Evolutionary conservation across 108 stramenopile species (phyloP), one percentile per base, ranked within the genome.

Genomic region (Pinguiococcus pyrenoidosus): DNA sequence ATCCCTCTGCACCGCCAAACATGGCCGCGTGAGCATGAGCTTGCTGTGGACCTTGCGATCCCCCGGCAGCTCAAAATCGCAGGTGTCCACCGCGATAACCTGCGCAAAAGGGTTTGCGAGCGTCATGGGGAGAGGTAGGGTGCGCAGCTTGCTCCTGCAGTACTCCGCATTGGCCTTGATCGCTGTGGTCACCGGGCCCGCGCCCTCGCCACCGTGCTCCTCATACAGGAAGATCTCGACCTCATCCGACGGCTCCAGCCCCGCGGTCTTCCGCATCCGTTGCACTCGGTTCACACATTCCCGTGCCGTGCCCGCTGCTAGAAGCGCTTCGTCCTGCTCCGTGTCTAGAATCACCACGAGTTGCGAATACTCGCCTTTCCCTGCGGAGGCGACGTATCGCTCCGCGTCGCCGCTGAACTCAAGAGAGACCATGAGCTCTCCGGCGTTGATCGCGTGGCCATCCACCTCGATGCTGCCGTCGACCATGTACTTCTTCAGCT

Each of bases 221-320:
- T n/a, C n/a, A n/a, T n/a, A n/a, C n/a, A n/a, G n/a, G 17, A 20
- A 40, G 3, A 40, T 40, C 39, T 40, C 39, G 18, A 40, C 39
- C n/a, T 20, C 39, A 40, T 40, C 39, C 16, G 16, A 20, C 39
- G 21, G 39, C 12, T 5, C 21, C 18, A 40, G 18, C 2, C 39
- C 39, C 9, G 21, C 39, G 17, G 71, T 68, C 74, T 99, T 99
- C 22, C 97, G 78, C 13, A 99, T 69, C 52, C 94, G 90, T 49
- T 99, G 94, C 48, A 96, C 87, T 24, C 78, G 83, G 51, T 84
- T 91, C 52, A 92, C 86, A 27, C 95, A 66, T 52, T 92, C 90
- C 34, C 97, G 85, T 4, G 92, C 76, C 64, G 72, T 73, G 47
- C 87, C 87, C 24, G 85, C 82, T 34, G 74, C 66, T 27, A 90